Percentiles rank a stretch among this genome's conserved stretches.
Conservation (phyloP, 331 rosid species). For the Telfairia occidentalis region DNA sequence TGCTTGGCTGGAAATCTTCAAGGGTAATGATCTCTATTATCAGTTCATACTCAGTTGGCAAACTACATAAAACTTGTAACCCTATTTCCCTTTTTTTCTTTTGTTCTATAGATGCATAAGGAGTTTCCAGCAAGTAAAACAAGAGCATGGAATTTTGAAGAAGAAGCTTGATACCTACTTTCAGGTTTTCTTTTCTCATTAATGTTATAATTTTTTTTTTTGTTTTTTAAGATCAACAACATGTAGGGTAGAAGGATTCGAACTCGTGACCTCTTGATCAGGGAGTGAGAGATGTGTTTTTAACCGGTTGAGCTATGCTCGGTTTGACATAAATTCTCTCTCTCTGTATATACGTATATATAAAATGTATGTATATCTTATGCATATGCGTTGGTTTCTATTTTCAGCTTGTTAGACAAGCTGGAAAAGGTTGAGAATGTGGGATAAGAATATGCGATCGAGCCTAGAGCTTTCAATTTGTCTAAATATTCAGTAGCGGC, state of each 20-base stretch:
- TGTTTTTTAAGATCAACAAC: too few relatives aligned
- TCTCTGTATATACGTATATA: background rate
- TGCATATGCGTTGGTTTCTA: background rate
- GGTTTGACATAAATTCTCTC: too few relatives aligned
- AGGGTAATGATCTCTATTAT: slow-evolving; percentile 31
- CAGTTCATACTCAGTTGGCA: background rate
- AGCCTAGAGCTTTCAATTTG: slow-evolving; percentile 1
- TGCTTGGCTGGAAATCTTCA: slow-evolving; percentile 48
- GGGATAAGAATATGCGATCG: background rate
- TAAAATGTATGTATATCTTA: too few relatives aligned
- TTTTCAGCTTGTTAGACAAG: slow-evolving; percentile 11
- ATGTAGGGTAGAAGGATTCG: too few relatives aligned
- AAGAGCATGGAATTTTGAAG: slow-evolving; percentile 31
- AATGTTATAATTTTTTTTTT: background rate
- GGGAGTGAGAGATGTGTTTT: too few relatives aligned
- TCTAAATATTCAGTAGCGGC: background rate
- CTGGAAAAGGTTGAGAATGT: slow-evolving; percentile 5
- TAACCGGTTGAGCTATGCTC: too few relatives aligned
- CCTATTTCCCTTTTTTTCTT: background rate
- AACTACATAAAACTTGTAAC: background rate
- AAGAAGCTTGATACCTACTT: slow-evolving; percentile 35
- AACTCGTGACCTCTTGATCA: too few relatives aligned
- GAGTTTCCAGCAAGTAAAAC: slow-evolving; percentile 32
- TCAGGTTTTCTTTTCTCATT: slow-evolving; percentile 15
- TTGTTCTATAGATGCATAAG: slow-evolving; percentile 26